Base-by-base conservation (phyloP, 345 rosid species). In the Linum lewisii region DNA sequence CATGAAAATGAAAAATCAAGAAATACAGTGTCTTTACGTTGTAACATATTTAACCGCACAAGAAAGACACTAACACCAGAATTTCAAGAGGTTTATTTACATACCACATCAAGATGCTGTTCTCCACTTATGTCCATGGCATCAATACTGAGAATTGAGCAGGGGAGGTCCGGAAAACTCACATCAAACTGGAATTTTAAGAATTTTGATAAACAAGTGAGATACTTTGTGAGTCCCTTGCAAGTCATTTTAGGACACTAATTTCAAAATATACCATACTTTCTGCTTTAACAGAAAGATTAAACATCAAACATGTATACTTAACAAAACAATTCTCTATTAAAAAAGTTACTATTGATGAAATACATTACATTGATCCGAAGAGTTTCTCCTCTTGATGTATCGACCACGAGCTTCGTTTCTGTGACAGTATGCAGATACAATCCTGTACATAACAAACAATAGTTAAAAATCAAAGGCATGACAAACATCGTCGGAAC, bases 91-190 rank as follows among this genome's bases (percentile, higher is more conserved):
- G 25, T 44, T n/a, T 42, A 8, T 45, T 63, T 55, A 77, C 85
- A 62, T 77, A 93, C 99, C 70, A 93, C 90, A 69, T 93, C 99
- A 71, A 93, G 93, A 77, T 89, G 99, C 51, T 89, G 88, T 78
- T 85, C 95, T 61, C 97, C 97, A 62, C 99, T 89, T 74, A 85
- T 84, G 75, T 93, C 99, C 90, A 93, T 93, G 24, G 97, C 97
- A 71, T 93, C 99, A 58, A 93, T 75, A 67, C 97, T 93, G 53
- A 89, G 84, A 70, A 93, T 80, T 38, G 99, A 84, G 73, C 99
- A 93, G 7, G 99, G 82, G 61, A 93, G 76, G 58, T 90, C 94
- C 63, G 97, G 97, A 72, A 93, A 93, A 7, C 89, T 83, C 58
- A 93, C 76, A 60, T 93, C 99, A 57, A 93, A 85, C 95, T 89